Evolutionary conservation across 306 rosid species (phyloP).

Genomic region (Cicer cuneatum): DNA sequence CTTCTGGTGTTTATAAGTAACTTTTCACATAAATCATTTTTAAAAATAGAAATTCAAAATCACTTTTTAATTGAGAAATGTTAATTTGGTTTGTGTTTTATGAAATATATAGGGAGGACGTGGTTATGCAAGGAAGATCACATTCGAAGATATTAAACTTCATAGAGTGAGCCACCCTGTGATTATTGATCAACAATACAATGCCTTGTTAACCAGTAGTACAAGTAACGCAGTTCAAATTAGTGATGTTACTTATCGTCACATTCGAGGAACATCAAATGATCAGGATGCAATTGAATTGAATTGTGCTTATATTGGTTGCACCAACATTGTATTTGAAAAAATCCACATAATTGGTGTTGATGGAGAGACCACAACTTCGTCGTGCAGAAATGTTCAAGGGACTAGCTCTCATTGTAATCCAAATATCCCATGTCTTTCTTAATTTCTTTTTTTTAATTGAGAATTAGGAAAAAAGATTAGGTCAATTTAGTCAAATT

Average conservation of each 20-base stretch:
- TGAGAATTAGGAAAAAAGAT: too few relatives aligned
- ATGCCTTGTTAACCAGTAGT: rapidly evolving
- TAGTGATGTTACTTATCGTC: conserved; percentile 37
- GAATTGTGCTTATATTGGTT: neutral
- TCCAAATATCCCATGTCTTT: neutral
- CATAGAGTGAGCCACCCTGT: conserved; percentile 41
- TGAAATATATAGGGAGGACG: conserved; percentile 48
- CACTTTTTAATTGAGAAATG: neutral
- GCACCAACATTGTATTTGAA: neutral
- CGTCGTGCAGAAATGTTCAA: too few relatives aligned
- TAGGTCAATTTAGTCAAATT: too few relatives aligned
- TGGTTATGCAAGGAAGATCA: conserved; percentile 57
- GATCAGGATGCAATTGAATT: neutral
- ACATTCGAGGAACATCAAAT: neutral
- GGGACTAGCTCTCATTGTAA: too few relatives aligned
- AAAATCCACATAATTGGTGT: neutral
- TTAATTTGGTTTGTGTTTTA: neutral
- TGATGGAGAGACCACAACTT: neutral
- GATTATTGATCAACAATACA: conserved; percentile 51
- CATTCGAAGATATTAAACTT: conserved; percentile 50
- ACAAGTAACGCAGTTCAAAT: conserved; percentile 35
- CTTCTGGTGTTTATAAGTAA: too few relatives aligned
- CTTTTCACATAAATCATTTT: too few relatives aligned
- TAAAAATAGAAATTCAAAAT: too few relatives aligned
- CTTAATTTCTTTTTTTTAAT: too few relatives aligned